Conservation (phyloP, 2,329 filamentous ascomycete genomes). For the Esteya vermicola region DNA sequence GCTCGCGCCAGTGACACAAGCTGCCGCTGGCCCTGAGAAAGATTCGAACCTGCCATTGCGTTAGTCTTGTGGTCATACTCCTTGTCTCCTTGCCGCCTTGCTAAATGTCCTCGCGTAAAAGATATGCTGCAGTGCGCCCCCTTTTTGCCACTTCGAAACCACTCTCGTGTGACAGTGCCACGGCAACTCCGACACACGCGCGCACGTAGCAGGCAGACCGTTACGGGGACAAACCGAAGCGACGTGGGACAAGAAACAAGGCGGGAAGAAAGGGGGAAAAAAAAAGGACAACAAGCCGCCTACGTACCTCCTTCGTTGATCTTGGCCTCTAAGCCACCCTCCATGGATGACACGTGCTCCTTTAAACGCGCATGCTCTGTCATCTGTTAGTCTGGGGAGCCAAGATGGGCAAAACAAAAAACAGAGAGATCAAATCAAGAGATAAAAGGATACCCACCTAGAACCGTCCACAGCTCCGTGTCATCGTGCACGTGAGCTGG, state of each 20-base stretch:
- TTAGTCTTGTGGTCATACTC: too few relatives aligned
- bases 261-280: not conserved
- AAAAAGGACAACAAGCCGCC: not conserved
- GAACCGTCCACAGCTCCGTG: constrained; percentile 89
- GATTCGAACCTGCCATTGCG: constrained; percentile 58
- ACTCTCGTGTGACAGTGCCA: not conserved
- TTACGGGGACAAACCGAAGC: not conserved
- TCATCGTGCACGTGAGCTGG: constrained; percentile 92
- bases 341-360: constrained; percentile 76
- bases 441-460: constrained; percentile 54
- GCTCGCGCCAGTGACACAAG: constrained; percentile 87
- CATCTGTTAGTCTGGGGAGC: not conserved
- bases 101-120: too few relatives aligned
- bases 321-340: constrained; percentile 76
- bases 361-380: constrained; percentile 84
- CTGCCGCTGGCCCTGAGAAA: constrained; percentile 90
- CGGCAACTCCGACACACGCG: too few relatives aligned
- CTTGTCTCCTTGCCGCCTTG: too few relatives aligned
- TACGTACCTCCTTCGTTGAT: constrained; percentile 85
- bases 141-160: too few relatives aligned
- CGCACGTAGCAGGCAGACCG: not conserved
- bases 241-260: not conserved
- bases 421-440: not conserved
- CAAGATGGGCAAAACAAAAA: not conserved
- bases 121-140: too few relatives aligned